Evolutionary conservation across 169 alveolate species (phyloP), one percentile per base, ranked within the genome.

Genomic region (Eimeria sp.): DNA sequence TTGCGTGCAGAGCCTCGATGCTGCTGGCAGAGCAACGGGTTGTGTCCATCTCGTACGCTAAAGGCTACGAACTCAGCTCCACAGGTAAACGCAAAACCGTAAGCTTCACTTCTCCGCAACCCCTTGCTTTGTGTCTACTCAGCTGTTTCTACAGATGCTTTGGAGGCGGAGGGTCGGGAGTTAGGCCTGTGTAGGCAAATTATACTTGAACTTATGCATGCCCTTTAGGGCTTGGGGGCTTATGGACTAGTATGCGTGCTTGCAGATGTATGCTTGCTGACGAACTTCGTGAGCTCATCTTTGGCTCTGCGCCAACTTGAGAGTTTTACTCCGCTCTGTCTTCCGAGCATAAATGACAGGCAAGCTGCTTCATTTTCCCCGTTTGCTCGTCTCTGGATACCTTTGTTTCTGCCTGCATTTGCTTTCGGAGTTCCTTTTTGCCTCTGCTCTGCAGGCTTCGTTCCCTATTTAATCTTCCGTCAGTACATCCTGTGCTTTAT

Each of bases 311-410:
- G 98, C 88, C 98, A 98, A 88, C 98, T 97, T 76, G 99, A 98
- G 96, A 97, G 98, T 64, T 98, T 99, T 99, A 98, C 99, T 0
- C 99, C 99, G 27, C 95, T 98, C 64, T 98, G 99, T 85, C 97
- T 98, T 68, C 99, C 99, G 33, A 95, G 96, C 87, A 93, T 95
- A 88, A 96, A 97, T 77, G 97, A 97, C 96, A 96, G 97, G 98
- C 97, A 64, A 25, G 78, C 27, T 52, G 88, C 37, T 46, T 71
- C 30, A 18, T 25, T 85, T n/a, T 27, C 33, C 43, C 68, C 46
- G 10, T 11, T 52, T 71, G 37, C 20, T 72, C 72, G 40, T 11
- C 37, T 23, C 9, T 52, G 94, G 76, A 20, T n/a, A 10, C 68
- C 58, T 10, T 23, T 27, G 10, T 20, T 20, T 52, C 6, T 56